Evolutionary conservation across 2,329 filamentous ascomycete species (phyloP).

Genomic region (Bipolaris zeicola): DNA sequence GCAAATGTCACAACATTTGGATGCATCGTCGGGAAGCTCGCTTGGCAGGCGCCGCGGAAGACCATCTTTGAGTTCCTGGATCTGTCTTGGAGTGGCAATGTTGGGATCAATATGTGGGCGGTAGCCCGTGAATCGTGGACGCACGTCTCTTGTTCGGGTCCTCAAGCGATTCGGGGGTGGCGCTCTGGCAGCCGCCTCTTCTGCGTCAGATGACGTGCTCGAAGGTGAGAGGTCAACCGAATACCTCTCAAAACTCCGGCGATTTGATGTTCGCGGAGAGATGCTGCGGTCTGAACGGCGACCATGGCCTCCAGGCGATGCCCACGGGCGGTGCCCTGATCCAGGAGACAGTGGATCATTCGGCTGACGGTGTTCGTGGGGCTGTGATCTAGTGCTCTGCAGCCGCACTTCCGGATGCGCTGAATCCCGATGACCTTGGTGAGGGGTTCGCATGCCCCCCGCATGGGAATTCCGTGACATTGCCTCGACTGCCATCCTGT

Average conservation of each 20-base stretch:
- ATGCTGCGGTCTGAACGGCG: constrained; percentile 33
- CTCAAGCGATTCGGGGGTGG: constrained; percentile 24
- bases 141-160: constrained; percentile 23
- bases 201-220: constrained; percentile 32
- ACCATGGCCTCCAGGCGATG: constrained; percentile 17
- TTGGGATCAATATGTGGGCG: constrained; percentile 30
- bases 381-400: constrained; percentile 16
- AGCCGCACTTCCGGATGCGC: constrained; percentile 3
- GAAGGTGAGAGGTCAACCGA: constrained; percentile 31
- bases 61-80: constrained; percentile 38
- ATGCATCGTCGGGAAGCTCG: constrained; percentile 34
- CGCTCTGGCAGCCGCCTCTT: constrained; percentile 33
- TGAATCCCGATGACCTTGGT: constrained; percentile 18
- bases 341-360: constrained; percentile 8
- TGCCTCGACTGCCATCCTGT: constrained; percentile 5
- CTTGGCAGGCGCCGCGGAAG: constrained; percentile 32
- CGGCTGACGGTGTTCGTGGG: constrained; percentile 20
- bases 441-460: constrained; percentile 10
- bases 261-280: constrained; percentile 38
- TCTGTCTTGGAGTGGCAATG: constrained; percentile 29
- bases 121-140: constrained; percentile 18
- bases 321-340: constrained; percentile 22
- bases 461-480: constrained; percentile 10
- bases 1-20: constrained; percentile 43
- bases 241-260: constrained; percentile 42